Base-by-base conservation (phyloP, 2,329 filamentous ascomycete genomes). In the Elsinoe arachidis region DNA sequence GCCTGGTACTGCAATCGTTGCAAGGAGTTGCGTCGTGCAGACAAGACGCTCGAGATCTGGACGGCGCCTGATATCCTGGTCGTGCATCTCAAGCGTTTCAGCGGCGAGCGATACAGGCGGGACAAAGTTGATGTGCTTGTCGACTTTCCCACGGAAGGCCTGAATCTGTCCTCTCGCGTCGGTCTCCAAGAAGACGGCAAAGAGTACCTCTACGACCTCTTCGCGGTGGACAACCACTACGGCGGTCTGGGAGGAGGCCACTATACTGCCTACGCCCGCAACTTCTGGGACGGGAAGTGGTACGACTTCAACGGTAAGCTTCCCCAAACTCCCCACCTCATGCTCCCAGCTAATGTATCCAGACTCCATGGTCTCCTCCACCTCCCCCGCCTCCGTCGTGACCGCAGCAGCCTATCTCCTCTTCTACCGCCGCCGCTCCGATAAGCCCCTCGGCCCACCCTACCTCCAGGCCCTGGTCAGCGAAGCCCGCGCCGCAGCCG, bases 1-100 rank as follows among this genome's bases (percentile, higher is more conserved):
- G 92, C 90, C 60, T 99, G 93, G 93, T 97, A 95, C 69, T 99
- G 93, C 68, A 92, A 90, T 58, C 83, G 90, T 30, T 99, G 93
- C 79, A 97, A 97, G 70, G 89, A 96, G 65, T 87, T 95, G 66
- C 84, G 90, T 14, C 85, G 90, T 60, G 93, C 93, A 17, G 91
- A 86, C 73, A 99, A 99, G 77, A 96, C 93, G 67, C 90, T 99
- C 55, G 91, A 97, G 68, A 81, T 99, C 15, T 99, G 93, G 93
- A 96, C 92, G 68, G 86, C 88, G 1, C 93, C 93, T 0, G 93
- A 99, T 70, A 95, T 97, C 60, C 80, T 99, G 14, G 87, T 97
- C 43, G 87, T 96, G 61, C 93, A 99, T 68, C 79, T 99, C 52
- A 99, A 99, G 77, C 84, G 93, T 5, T 99, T 99, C 70, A 95